Evolutionary conservation across 371 early-diverging fungal genomes (phyloP).

Genomic region (Neoconidiobolus thromboides): DNA sequence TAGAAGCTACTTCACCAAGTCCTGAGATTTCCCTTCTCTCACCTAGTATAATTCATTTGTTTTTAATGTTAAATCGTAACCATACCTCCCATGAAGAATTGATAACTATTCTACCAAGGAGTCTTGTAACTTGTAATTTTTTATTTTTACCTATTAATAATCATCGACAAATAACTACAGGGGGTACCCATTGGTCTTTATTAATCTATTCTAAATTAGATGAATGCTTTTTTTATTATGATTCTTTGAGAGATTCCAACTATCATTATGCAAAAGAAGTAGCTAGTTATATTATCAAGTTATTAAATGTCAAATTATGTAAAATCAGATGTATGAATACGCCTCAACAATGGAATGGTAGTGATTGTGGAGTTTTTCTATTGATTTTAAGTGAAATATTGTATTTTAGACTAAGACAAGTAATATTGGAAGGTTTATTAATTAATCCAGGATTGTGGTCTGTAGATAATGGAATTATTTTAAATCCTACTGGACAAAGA

Average conservation of each 20-base stretch:
- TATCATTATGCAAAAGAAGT: neutral
- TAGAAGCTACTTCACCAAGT: no score
- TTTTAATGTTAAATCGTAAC: no score
- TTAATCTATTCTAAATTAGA: neutral
- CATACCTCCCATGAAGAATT: no score
- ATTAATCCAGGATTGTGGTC: no score
- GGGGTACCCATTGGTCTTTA: slow-evolving; percentile 5
- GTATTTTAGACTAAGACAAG: no score
- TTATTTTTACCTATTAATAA: slow-evolving; percentile 4
- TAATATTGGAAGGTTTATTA: no score
- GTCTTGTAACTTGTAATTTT: neutral
- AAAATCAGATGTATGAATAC: slow-evolving; percentile 1
- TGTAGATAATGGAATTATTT: no score
- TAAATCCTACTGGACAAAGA: no score
- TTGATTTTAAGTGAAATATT: neutral
- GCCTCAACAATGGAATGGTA: slow-evolving; percentile 3
- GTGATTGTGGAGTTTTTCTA: slow-evolving; percentile 4
- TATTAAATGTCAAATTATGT: neutral
- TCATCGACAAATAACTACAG: neutral
- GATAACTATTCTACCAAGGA: no score
- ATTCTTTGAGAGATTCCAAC: neutral
- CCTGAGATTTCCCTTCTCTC: no score
- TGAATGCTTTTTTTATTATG: slow-evolving; percentile 2
- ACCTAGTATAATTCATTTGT: no score
- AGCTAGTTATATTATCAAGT: neutral